These are phyloP conservation scores for Babesia sp. DNA, from an alignment of 169 alveolate species.

Conservation along the genomic window DNA sequence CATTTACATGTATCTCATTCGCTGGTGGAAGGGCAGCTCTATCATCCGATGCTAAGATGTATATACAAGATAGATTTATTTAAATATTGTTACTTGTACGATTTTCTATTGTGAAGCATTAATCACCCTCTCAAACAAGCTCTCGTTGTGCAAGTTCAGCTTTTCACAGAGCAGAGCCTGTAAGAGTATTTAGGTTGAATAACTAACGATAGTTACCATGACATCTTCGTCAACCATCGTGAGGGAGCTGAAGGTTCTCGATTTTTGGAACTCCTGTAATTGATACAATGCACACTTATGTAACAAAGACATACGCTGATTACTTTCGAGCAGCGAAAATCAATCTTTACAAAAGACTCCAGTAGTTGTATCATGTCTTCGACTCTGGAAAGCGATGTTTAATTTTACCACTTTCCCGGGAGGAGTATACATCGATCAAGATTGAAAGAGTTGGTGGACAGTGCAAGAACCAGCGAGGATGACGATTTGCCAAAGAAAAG, in stretches of 20 bases:
- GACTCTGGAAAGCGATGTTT: constrained; percentile 13
- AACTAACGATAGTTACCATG: not conserved
- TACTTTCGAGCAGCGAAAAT: constrained; percentile 36
- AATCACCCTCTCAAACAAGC: not conserved
- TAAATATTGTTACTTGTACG: not conserved
- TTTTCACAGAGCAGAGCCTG: not conserved
- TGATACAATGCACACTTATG: not conserved
- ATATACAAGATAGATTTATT: too few relatives aligned
- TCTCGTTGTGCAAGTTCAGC: not conserved
- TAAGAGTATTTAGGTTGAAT: too few relatives aligned
- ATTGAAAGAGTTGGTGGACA: too few relatives aligned
- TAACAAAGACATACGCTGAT: constrained; percentile 1
- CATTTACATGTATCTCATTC: too few relatives aligned
- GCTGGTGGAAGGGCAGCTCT: too few relatives aligned
- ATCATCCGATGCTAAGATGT: too few relatives aligned
- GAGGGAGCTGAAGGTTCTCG: not conserved
- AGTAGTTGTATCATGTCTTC: constrained; percentile 30
- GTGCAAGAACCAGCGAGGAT: too few relatives aligned
- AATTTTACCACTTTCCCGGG: too few relatives aligned
- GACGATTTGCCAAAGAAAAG: not conserved
- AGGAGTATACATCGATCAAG: too few relatives aligned
- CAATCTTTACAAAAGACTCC: constrained; percentile 17
- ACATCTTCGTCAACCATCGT: constrained; percentile 29
- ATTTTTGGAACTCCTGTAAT: constrained; percentile 9
- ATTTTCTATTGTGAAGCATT: not conserved